phyloP scores from a whole-genome alignment of 106 monocot genomes.

The Triglochin maritima region DNA sequence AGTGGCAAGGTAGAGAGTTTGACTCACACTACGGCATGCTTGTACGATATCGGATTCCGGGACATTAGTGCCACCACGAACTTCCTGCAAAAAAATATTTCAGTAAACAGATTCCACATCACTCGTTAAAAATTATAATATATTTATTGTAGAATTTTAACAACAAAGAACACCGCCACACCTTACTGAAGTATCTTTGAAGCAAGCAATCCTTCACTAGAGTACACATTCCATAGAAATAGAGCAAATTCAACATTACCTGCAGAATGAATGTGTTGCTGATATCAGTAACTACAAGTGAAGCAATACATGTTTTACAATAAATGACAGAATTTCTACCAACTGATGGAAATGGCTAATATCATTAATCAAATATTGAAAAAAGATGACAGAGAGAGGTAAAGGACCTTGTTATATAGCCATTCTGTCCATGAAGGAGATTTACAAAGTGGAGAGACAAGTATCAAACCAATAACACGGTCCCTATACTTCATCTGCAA shows the following conservation, averaged over 20 bases:
- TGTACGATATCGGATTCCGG: constrained; percentile 58
- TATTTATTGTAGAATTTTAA: background rate
- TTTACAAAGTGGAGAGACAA: constrained; percentile 52
- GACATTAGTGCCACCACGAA: constrained; percentile 9
- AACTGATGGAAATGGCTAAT: constrained; percentile 24
- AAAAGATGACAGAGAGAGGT: constrained; percentile 58
- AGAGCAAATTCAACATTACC: constrained; percentile 51
- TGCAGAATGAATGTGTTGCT: constrained; percentile 1
- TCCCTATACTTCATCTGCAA: constrained; percentile 45
- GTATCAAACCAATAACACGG: constrained; percentile 54
- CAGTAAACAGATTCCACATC: background rate
- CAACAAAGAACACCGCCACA: background rate
- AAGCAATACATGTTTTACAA: too few relatives aligned
- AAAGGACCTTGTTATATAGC: constrained; percentile 61
- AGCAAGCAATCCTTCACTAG: constrained; percentile 58
- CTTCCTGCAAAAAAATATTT: background rate
- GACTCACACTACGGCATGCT: constrained; percentile 67
- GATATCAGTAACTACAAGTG: too few relatives aligned
- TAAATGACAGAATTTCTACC: constrained; percentile 27
- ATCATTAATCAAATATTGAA: constrained; percentile 59
- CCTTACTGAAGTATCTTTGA: constrained; percentile 68
- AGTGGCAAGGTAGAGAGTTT: background rate
- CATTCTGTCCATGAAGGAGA: constrained; percentile 76
- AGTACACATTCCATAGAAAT: constrained; percentile 67
- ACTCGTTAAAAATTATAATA: too few relatives aligned